Conservation (phyloP, 345 rosid genomes). For the Hirschfeldia incana region DNA sequence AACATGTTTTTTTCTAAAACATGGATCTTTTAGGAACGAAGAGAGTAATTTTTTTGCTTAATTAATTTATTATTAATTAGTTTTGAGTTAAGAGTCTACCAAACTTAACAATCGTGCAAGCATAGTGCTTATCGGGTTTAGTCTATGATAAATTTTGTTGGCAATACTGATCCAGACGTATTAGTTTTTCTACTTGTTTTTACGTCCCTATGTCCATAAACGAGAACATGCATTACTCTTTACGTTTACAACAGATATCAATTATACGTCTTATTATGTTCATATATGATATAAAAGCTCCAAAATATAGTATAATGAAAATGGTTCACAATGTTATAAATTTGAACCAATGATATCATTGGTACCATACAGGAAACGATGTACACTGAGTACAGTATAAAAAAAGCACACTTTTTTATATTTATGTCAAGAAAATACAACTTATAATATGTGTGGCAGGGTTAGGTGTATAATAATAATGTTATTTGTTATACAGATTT, state of each 20-base stretch:
- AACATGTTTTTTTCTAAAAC: too few species aligned
- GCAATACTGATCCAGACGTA: neutral
- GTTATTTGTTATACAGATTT: neutral
- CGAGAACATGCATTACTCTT: conserved; percentile 2
- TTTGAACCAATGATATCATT: neutral
- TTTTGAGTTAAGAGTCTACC: neutral
- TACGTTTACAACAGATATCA: neutral
- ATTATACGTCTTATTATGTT: neutral
- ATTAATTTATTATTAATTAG: neutral
- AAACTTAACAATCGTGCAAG: neutral
- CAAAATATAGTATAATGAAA: neutral
- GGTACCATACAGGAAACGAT: neutral
- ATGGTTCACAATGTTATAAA: neutral
- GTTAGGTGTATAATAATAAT: conserved; percentile 14
- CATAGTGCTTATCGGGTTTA: neutral
- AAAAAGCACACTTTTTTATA: neutral
- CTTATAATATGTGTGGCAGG: conserved; percentile 8
- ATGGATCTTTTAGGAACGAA: too few species aligned
- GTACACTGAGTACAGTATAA: neutral
- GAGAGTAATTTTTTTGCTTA: too few species aligned
- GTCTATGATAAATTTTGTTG: neutral
- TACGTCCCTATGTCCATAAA: too few species aligned
- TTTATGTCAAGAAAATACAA: neutral
- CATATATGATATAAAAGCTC: neutral
- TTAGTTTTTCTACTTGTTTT: too few species aligned